A percentile compares a stretch with the other conserved stretches of the same genome.
Evolutionary conservation across 805 yeast genomes (phyloP).

Genomic region (Scheffersomyces amazonensis): DNA sequence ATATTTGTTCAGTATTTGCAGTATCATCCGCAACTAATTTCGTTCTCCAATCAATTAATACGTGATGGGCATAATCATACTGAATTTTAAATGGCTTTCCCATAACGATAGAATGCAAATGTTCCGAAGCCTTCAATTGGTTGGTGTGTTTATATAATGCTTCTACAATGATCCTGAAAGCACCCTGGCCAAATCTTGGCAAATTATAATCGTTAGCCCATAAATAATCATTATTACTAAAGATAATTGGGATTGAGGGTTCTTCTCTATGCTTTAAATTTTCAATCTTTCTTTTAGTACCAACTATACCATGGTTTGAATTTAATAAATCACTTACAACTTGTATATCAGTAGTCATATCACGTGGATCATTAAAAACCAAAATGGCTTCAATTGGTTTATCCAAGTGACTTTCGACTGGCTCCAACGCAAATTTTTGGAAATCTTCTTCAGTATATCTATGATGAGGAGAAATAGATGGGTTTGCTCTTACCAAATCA

Average conservation of each 20-base stretch:
- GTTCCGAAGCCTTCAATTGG: slow-evolving; percentile 28
- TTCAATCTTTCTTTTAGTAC: slow-evolving; percentile 47
- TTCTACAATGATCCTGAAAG: slow-evolving; percentile 64
- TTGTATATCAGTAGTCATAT: slow-evolving; percentile 82
- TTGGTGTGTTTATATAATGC: slow-evolving; percentile 55
- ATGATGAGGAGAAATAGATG: slow-evolving; percentile 68
- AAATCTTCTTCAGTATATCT: slow-evolving; percentile 46
- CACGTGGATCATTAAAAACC: slow-evolving; percentile 87
- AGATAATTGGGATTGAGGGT: slow-evolving; percentile 70
- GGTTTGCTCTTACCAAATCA: slow-evolving; percentile 62
- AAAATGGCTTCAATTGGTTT: slow-evolving; percentile 69
- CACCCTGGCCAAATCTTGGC: slow-evolving; percentile 92
- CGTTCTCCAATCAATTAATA: slow-evolving; percentile 55
- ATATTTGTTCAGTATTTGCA: slow-evolving; percentile 16
- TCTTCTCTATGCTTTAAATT: slow-evolving; percentile 13
- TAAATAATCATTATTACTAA: slow-evolving; percentile 77
- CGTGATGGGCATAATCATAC: slow-evolving; percentile 79
- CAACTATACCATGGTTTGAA: slow-evolving; percentile 59
- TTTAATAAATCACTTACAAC: slow-evolving; percentile 68
- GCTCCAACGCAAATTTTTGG: slow-evolving; percentile 37
- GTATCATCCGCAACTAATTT: slow-evolving; percentile 22
- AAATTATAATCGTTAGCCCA: slow-evolving; percentile 83
- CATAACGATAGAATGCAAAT: slow-evolving; percentile 53
- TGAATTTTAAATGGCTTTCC: slow-evolving; percentile 83
- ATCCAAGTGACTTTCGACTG: slow-evolving; percentile 18